Base-by-base conservation (phyloP, 2,329 filamentous ascomycete genomes). In the Aureobasidium sp. region DNA sequence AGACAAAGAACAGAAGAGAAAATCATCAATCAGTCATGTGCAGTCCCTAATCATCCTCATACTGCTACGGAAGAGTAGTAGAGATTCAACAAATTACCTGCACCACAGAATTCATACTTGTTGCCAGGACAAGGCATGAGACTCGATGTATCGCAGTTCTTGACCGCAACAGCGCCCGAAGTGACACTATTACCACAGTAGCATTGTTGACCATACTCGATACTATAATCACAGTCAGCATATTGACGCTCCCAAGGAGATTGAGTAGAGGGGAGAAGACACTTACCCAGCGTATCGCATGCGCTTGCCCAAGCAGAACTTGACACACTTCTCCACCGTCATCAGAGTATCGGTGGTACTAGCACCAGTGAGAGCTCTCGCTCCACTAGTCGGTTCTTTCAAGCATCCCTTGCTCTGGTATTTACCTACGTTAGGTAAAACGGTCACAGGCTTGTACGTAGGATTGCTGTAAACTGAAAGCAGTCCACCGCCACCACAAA, bases 401-500 rank as follows among this genome's bases (percentile, higher is more conserved):
- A 63, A n/a, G 45, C 63, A 64, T 10, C 52, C 58, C n/a, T 63
- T 63, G 16, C 47, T 41, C 13, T 44, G 45, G 34, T 63, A 66
- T 30, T 61, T 65, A 16, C 65, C 65, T 13, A 58, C 54, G n/a
- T 15, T 59, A 8, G 34, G 21, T 11, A 62, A 49, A 16, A 65
- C 36, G 8, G 45, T 27, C 27, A 64, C 48, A 27, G 60, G 61
- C 27, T 63, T 60, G 37, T 67, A 67, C 2, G 36, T 41, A 25
- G 45, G 61, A 64, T 70, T 73, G 55, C 71, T 63, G 58, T 75
- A 77, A 1, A 77, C 65, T 3, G 68, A 71, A 39, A 75, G 66
- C 4, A 68, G 67, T 7, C 67, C 69, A 8, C 66, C 66, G 5
- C 74, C 75, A 57, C 76, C 76, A 61, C 76, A 78, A 16, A 74